Conservation (phyloP, 371 early-diverging fungal genomes). For the Apophysomyces trapeziformis region DNA sequence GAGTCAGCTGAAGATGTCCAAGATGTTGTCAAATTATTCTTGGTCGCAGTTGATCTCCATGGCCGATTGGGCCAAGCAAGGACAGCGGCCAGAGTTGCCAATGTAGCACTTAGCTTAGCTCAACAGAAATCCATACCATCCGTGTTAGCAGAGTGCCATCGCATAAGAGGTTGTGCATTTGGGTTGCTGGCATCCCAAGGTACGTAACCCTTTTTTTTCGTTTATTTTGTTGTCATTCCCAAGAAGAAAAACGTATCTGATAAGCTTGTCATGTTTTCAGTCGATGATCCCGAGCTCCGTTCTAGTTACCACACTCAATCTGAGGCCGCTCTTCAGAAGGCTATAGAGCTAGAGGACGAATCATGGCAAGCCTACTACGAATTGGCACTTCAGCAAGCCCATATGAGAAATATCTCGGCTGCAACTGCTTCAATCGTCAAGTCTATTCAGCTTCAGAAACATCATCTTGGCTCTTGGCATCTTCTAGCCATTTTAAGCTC, state of each 20-base stretch:
- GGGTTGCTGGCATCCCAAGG: constrained; percentile 64
- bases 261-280: constrained; percentile 3
- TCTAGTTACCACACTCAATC: constrained; percentile 64
- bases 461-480: constrained; percentile 82
- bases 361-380: constrained; percentile 73
- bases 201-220: constrained; percentile 24
- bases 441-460: constrained; percentile 64
- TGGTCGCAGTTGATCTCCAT: constrained; percentile 49
- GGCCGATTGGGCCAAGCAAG: constrained; percentile 47
- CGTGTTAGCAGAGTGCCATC: constrained; percentile 38
- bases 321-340: constrained; percentile 57
- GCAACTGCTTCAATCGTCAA: constrained; percentile 65
- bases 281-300: constrained; percentile 62
- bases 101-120: constrained; percentile 30
- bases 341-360: constrained; percentile 51
- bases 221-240: constrained; percentile 13
- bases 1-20: constrained; percentile 15
- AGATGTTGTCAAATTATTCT: constrained; percentile 44
- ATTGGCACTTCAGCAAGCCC: constrained; percentile 78
- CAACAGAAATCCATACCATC: background rate
- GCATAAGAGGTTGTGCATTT: constrained; percentile 61
- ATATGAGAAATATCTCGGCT: constrained; percentile 69
- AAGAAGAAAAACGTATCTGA: constrained; percentile 3
- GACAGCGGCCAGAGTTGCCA: constrained; percentile 45
- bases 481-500: constrained; percentile 79